Percentiles rank a stretch among this genome's conserved stretches.
These are phyloP conservation scores for Brachypodium distachyon DNA, from an alignment of 202 grass and related monocot species.

Conservation along the genomic window DNA sequence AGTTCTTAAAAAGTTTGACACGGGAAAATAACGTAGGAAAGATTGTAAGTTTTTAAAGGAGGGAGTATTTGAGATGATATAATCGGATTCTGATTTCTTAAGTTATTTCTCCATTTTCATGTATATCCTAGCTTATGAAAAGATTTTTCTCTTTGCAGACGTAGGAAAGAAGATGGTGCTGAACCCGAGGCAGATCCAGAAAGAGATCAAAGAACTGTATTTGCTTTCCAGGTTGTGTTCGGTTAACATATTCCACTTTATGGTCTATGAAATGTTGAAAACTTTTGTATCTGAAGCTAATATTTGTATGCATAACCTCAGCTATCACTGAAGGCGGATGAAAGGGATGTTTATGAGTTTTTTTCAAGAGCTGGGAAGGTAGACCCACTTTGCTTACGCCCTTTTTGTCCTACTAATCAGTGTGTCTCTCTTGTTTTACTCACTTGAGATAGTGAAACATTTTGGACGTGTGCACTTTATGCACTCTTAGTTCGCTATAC, in stretches of 20 bases:
- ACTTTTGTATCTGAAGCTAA: constrained; percentile 1
- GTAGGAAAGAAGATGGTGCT: constrained; percentile 67
- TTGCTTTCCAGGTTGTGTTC: constrained; percentile 83
- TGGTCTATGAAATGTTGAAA: background rate
- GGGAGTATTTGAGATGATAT: background rate
- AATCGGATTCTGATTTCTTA: background rate
- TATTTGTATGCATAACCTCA: constrained; percentile 20
- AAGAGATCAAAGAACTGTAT: constrained; percentile 99
- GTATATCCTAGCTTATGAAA: background rate
- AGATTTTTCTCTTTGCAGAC: constrained; percentile 43
- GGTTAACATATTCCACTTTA: background rate
- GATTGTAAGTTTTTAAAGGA: too few species aligned
- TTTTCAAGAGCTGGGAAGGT: constrained; percentile 99
- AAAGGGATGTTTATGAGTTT: constrained; percentile 97
- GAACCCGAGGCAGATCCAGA: constrained; percentile 94
- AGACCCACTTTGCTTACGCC: background rate
- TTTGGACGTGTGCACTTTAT: background rate
- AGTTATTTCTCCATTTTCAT: background rate
- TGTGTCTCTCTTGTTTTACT: background rate
- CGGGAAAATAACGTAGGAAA: too few species aligned
- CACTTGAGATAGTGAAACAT: background rate
- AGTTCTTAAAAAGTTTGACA: too few species aligned
- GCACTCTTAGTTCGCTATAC: background rate
- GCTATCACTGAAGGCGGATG: constrained; percentile 92
- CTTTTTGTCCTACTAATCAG: background rate